Evolutionary conservation across 208 protist species (phyloP).

Genomic region (Crithidia expoeki): DNA sequence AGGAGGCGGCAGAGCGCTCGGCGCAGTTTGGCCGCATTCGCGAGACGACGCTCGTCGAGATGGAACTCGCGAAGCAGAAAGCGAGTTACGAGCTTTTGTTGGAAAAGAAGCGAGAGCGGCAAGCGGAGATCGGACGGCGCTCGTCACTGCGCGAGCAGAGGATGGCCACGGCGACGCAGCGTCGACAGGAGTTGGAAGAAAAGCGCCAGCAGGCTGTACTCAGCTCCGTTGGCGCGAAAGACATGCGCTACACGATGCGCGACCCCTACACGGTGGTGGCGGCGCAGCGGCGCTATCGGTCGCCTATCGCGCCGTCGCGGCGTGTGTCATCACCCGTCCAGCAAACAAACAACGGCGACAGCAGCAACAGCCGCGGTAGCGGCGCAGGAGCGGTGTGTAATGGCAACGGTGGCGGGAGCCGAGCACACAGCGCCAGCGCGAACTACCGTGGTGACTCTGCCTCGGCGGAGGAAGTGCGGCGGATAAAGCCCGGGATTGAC

Average conservation of each 20-base stretch:
- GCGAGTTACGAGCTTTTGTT: slow-evolving; percentile 31
- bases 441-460: slow-evolving; percentile 13
- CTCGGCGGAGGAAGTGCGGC: background rate
- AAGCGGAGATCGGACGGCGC: slow-evolving; percentile 24
- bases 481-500: slow-evolving; percentile 21
- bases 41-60: slow-evolving; percentile 35
- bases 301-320: slow-evolving; percentile 14
- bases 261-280: slow-evolving; percentile 55
- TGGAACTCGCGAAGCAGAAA: slow-evolving; percentile 52
- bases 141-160: slow-evolving; percentile 15
- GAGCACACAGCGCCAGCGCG: background rate
- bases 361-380: background rate
- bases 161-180: slow-evolving; percentile 29
- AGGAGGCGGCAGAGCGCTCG: slow-evolving; percentile 42
- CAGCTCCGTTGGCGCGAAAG: slow-evolving; percentile 29
- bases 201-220: slow-evolving; percentile 26
- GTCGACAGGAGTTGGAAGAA: slow-evolving; percentile 39
- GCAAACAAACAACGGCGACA: too few relatives aligned
- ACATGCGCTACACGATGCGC: slow-evolving; percentile 20
- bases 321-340: slow-evolving; percentile 7
- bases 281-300: slow-evolving; percentile 43
- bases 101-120: slow-evolving; percentile 11
- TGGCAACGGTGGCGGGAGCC: background rate
- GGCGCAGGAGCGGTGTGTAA: background rate
- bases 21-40: slow-evolving; percentile 35